Conservation (phyloP, 129 eudicot genomes). For the Cynara cardunculus region DNA sequence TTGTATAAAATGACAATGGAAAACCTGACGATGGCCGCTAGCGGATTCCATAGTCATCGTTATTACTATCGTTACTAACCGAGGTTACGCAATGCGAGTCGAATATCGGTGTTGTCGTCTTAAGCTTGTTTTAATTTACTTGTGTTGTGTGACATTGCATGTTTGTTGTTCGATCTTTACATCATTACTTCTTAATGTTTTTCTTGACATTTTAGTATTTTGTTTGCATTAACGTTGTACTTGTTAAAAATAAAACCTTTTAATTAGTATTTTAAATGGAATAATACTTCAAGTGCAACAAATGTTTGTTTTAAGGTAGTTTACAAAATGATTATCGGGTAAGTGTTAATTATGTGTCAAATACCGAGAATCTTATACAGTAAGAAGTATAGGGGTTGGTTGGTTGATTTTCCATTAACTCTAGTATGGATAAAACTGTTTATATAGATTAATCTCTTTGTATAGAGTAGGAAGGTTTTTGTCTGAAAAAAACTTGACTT, state of each 20-base stretch:
- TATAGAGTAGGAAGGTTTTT: too few species aligned
- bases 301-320: too few species aligned
- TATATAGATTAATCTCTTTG: too few species aligned
- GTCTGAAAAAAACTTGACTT: too few species aligned
- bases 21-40: background rate
- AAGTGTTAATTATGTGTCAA: too few species aligned
- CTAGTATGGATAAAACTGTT: too few species aligned
- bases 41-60: constrained; percentile 1
- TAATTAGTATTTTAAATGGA: background rate
- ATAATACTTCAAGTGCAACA: background rate
- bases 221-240: background rate
- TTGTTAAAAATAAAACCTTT: background rate
- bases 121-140: background rate
- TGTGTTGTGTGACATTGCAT: background rate
- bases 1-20: constrained; percentile 5
- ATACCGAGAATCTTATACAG: too few species aligned
- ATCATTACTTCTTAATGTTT: too few species aligned
- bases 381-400: too few species aligned
- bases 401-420: too few species aligned
- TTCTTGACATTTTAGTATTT: too few species aligned
- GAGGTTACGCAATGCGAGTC: background rate
- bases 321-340: too few species aligned
- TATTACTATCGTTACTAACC: background rate
- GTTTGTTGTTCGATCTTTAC: background rate
- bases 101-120: background rate